phyloP scores from a whole-genome alignment of 2,329 filamentous ascomycete species.

The Apiospora sp. region DNA sequence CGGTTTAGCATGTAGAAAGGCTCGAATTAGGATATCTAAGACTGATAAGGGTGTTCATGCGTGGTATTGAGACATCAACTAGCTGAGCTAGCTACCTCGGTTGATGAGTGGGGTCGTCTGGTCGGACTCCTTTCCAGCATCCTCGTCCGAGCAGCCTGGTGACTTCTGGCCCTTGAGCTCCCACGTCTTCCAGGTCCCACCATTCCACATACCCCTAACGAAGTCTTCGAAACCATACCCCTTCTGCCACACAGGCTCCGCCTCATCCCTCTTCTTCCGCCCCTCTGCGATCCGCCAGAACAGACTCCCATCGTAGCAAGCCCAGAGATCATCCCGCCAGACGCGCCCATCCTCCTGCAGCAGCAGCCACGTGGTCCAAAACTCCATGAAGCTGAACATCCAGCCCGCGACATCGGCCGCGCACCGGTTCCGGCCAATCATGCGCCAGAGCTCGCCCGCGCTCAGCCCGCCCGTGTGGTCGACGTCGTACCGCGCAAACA shows the following conservation, averaged over 20 bases:
- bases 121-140: neutral
- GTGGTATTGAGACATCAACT: neutral
- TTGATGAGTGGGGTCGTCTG: neutral
- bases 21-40: neutral
- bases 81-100: neutral
- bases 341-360: constrained; percentile 28
- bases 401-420: constrained; percentile 32
- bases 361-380: constrained; percentile 32
- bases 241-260: neutral
- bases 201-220: neutral
- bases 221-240: neutral
- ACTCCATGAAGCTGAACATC: constrained; percentile 33
- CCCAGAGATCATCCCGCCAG: constrained; percentile 29
- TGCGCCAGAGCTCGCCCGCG: constrained; percentile 25
- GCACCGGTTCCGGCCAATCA: constrained; percentile 30
- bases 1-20: neutral
- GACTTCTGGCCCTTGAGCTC: neutral
- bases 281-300: constrained; percentile 32
- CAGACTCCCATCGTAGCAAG: constrained; percentile 31
- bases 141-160: too few species aligned
- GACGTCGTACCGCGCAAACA: constrained; percentile 30
- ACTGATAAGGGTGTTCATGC: neutral
- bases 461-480: constrained; percentile 25
- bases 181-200: neutral
- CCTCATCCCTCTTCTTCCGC: neutral